A percentile compares a stretch with the other conserved stretches of the same genome.
Evolutionary conservation across 2,329 filamentous ascomycete species (phyloP).

Genomic region (Penicillium sp.): DNA sequence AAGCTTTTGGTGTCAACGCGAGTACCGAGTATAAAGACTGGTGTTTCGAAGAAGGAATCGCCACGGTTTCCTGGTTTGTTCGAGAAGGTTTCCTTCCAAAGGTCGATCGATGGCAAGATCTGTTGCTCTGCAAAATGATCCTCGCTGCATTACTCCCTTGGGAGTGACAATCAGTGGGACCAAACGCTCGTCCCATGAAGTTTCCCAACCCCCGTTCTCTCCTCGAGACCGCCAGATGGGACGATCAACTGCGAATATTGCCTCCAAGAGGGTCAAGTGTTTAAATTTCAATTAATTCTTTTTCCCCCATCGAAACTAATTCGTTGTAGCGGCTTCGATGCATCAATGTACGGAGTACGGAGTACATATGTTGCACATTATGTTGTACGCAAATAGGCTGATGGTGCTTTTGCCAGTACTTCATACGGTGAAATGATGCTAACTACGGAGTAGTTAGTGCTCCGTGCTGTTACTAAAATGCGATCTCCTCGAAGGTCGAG

Average conservation of each 20-base stretch:
- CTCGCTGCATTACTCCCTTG: conserved; percentile 20
- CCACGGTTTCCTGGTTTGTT: not conserved
- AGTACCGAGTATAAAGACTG: not conserved
- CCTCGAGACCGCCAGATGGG: conserved; percentile 4
- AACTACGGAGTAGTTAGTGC: too few relatives aligned
- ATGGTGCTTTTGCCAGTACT: too few relatives aligned
- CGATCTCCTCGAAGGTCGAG: too few relatives aligned
- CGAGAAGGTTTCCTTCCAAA: not conserved
- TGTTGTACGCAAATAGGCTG: not conserved
- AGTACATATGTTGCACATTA: not conserved
- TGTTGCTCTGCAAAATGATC: conserved; percentile 13
- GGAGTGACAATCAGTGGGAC: conserved; percentile 32
- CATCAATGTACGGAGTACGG: not conserved
- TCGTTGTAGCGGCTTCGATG: not conserved
- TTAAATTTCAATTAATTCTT: not conserved
- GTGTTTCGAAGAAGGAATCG: not conserved
- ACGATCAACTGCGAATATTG: conserved; percentile 13
- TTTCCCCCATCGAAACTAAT: not conserved
- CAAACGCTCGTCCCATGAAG: conserved; percentile 13
- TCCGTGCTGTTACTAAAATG: too few relatives aligned
- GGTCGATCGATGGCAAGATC: not conserved
- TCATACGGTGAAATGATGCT: too few relatives aligned
- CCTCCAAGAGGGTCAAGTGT: conserved; percentile 6
- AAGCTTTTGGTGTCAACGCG: conserved; percentile 8
- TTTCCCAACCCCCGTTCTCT: conserved; percentile 11